Base-by-base conservation (phyloP, 306 rosid species). In the Malus orientalis region DNA sequence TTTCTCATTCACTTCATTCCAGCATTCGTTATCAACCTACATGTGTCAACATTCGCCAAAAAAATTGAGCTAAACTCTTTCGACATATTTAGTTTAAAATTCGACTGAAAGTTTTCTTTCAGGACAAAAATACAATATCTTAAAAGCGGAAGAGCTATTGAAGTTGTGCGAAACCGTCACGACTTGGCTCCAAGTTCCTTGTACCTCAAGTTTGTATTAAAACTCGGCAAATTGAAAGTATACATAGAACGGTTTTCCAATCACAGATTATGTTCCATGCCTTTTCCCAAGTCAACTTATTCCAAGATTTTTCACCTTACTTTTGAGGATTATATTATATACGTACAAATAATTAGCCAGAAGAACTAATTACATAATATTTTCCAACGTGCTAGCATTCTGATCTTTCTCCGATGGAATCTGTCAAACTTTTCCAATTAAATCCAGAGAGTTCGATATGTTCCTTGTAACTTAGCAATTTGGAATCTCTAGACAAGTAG, bases 201-300 rank as follows among this genome's bases (percentile, higher is more conserved):
- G 8, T 51, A 15, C 1, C 55, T 51, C 55, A 51, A 51, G 55
- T 16, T 51, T 51, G 20, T 51, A 51, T 51, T 49, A 16, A 51
- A 51, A 51, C 20, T 51, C 8, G 3, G 55, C 8, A 51, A 16
- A 15, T 51, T 51, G 55, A 51, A 51, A 51, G 55, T 16, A 49
- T 49, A 38, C 2, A 38, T 38, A 6, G 55, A 6, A 51, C 55
- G 55, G 55, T 49, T 51, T 51, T 51, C 20, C 20, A 18, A 16
- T 51, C 55, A 5, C 55, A 29, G 51, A 11, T 38, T 32, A 32
- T 51, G 22, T 25, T 40, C 64, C 44, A 32, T 55, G 63, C 78
- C 75, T 62, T 72, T 20, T 62, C 5, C 72, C 32, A 61, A 62
- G 79, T 81, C 81, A 72, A 81, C 81, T 19, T 70, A 70, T 45